Evolutionary conservation across 495 filamentous ascomycete genomes (phyloP), one percentile per base, ranked within the genome.

Genomic region (Annulohypoxylon bovei): DNA sequence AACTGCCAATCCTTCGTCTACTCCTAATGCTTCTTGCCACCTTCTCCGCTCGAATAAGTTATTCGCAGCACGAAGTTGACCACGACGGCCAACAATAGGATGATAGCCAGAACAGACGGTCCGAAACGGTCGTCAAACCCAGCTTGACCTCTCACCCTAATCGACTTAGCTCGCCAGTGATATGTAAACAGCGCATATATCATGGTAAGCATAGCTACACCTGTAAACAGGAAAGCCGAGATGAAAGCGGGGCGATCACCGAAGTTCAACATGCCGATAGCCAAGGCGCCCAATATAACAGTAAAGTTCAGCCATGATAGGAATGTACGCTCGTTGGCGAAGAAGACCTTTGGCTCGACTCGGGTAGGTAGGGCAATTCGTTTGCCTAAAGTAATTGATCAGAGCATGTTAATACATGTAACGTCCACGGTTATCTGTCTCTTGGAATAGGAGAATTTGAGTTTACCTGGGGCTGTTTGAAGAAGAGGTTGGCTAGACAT

Each of bases 271-370:
- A 99, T 92, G 57, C 96, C 95, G 62, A 98, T 90, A 25, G 94
- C 95, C 54, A 99, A 88, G 57, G 95, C 94, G 74, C 95, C 95
- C 42, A 99, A 89, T 79, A 99, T 94, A 76, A 98, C 95, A 76
- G 92, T 95, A 87, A 98, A 98, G 85, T 98, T 98, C 72, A 99
- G 91, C 96, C 96, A 99, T 76, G 92, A 95, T 75, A 99, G 89
- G 76, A 98, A 99, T 40, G 95, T 99, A 56, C 95, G 94, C 84
- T 99, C 95, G 84, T 98, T 98, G 79, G 95, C 95, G 86, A 99
- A 99, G 89, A 98, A 99, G 82, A 99, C 95, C 81, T 99, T 99
- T 39, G 95, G 95, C 79, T 99, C 95, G 80, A 99, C 94, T 68
- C 95, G 94, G 42, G 94, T 97, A 58, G 95, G 95, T 67, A 99